Conservation (phyloP, 192 early-diverging fungal genomes). For the Chytriomyces hyalinus region DNA sequence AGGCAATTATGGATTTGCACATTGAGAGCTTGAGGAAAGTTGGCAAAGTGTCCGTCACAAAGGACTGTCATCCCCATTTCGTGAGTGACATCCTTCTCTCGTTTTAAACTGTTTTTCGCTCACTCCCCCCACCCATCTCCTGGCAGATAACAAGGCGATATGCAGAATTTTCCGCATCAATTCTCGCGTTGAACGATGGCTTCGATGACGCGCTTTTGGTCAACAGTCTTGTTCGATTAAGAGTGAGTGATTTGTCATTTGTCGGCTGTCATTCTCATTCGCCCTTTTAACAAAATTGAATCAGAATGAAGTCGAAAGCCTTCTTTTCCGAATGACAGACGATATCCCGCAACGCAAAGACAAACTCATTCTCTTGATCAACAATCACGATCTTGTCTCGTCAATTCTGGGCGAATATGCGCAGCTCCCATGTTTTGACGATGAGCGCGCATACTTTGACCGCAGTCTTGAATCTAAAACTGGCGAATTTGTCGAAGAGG, state of each 20-base stretch:
- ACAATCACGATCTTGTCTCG: conserved; percentile 90
- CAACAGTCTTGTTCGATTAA: conserved; percentile 63
- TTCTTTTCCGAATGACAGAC: conserved; percentile 76
- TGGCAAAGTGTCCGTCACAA: conserved; percentile 62
- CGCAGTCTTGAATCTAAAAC: conserved; percentile 67
- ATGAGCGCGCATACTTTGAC: conserved; percentile 62
- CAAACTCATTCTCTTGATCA: conserved; percentile 85
- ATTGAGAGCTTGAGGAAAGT: conserved; percentile 88
- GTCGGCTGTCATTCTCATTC: neutral
- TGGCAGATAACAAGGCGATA: conserved; percentile 82
- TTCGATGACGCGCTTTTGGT: conserved; percentile 82
- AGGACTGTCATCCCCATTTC: conserved; percentile 83
- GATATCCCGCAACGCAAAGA: conserved; percentile 72
- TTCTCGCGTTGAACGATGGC: conserved; percentile 87
- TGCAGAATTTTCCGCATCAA: conserved; percentile 88
- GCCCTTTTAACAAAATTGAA: conserved; percentile 26
- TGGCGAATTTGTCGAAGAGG: conserved; percentile 85
- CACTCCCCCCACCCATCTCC: neutral
- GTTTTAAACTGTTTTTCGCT: conserved; percentile 6
- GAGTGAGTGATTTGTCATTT: conserved; percentile 2
- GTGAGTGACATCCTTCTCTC: conserved; percentile 52
- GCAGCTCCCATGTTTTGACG: conserved; percentile 48
- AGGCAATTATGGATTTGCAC: conserved; percentile 83
- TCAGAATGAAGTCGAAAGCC: conserved; percentile 75
- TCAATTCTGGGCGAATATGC: conserved; percentile 71